Base-by-base conservation (phyloP, 177 flowering plant genomes). In the Vitis hybrid region DNA sequence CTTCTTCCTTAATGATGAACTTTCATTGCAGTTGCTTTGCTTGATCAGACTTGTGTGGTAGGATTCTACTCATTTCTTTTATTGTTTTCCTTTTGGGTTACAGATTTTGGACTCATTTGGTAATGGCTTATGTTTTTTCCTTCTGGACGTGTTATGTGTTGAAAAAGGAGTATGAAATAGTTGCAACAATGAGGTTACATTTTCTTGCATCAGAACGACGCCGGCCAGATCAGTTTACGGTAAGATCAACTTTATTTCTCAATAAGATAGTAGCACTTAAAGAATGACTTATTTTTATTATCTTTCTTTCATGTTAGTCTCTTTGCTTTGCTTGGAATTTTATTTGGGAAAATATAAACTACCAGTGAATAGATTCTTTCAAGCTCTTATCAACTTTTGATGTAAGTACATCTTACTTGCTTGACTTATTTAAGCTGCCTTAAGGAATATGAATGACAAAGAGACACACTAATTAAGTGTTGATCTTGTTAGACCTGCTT, bases 181-280 rank as follows among this genome's bases (percentile, higher is more conserved):
- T 94, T 62, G 86, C 88, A 34, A 50, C 82, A 19, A 89, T 86
- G 97, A 83, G 98, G 74, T 73, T 92, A 80, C 90, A 85, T 68
- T 94, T 94, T 81, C 83, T 94, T 67, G 91, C 92, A 76, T 80
- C 94, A 54, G 93, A 82, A 70, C 72, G 75, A 8, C 86, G 97
- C 6, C 87, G 97, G 17, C 94, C 98, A 15, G 98, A 94, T 79
- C 97, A 94, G 66, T 94, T 85, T 72, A 89, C 98, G 0, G 98
- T 94, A 80, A 83, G 89, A 66, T 56, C 13, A 52, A 50, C 8
- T 61, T 1, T 64, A 34, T 62, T 9, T 66, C 64, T 57, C 30
- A 9, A 21, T 58, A 56, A 58, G 3, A 3, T 10, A 54, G 14
- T 69, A 26, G 51, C 57, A 55, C 32, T 7, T 11, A 26, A 6